Base-by-base conservation (phyloP, 768 basidiomycete species). In the Daedaleopsis sinensis region DNA sequence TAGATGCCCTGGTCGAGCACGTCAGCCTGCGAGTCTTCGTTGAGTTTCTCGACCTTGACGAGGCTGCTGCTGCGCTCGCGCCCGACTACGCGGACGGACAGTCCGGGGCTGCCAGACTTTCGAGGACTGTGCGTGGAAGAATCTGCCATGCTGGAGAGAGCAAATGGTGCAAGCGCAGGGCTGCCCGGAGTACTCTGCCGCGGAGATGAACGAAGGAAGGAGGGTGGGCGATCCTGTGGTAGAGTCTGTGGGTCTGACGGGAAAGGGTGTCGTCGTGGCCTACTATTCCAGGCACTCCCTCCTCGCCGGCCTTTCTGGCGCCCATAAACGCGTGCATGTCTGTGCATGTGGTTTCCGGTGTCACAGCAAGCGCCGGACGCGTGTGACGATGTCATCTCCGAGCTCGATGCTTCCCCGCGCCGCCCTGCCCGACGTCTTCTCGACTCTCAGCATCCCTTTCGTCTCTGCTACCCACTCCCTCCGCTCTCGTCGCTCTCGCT, bases 11-110 rank as follows among this genome's bases (percentile, higher is more conserved):
- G 88, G 79, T 94, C 93, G 27, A 91, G 80, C 6, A 85, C 77
- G 68, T 93, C 90, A 68, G 94, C 91, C 52, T 84, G 77, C 13
- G 84, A 82, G 54, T 87, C 79, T 70, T 85, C 87, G 46, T 87
- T 89, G 62, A 94, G 84, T 69, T 91, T 82, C 74, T 94, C 93
- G 55, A 94, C 90, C 74, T 92, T 93, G 77, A 94, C 87, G 65
- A 94, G 80, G 70, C 90, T 92, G 58, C 80, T 81, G 55, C 88
- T 89, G 61, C 72, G 70, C 21, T 65, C 61, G 44, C 71, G 69
- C 8, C 68, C 39, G 13, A 12, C 68, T 27, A 69, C 61, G 38
- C 67, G 67, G 23, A 67, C 64, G 11, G 67, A 46, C 23, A 67
- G 59, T 35, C 62, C 56, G 62, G 65, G 59, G 55, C 62, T 58